phyloP scores from a whole-genome alignment of 2,329 filamentous ascomycete species.

The Sphaerulina populicola region DNA sequence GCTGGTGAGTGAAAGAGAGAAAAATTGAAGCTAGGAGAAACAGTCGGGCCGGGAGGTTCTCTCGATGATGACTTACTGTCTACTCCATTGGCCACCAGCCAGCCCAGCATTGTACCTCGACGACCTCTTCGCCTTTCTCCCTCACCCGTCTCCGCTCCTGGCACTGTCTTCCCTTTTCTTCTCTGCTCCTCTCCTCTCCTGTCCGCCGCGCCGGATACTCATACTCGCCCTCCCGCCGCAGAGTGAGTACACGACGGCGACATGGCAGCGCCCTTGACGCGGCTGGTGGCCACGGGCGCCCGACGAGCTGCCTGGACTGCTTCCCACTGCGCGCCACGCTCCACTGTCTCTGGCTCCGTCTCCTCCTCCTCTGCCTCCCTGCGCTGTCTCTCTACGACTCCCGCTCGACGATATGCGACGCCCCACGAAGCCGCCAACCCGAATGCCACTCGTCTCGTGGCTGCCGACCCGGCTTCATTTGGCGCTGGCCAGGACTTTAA shows the following conservation, averaged over 20 bases:
- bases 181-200: no score
- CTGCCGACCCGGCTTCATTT: slow-evolving; percentile 56
- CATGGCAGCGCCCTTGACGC: slow-evolving; percentile 65
- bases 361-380: slow-evolving; percentile 26
- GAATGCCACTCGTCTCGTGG: slow-evolving; percentile 41
- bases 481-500: slow-evolving; percentile 41
- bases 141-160: not conserved
- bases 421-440: slow-evolving; percentile 32
- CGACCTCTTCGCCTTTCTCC: no score
- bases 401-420: slow-evolving; percentile 55
- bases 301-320: slow-evolving; percentile 38
- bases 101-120: not conserved
- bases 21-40: slow-evolving; percentile 4
- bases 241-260: slow-evolving; percentile 25
- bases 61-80: not conserved
- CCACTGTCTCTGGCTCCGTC: no score
- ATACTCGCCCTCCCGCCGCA: slow-evolving; percentile 3
- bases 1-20: no score
- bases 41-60: not conserved
- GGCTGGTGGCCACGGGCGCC: slow-evolving; percentile 59
- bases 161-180: no score
- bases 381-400: slow-evolving; percentile 59
- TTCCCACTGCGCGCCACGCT: slow-evolving; percentile 19
- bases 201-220: not conserved
- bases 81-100: not conserved